These are phyloP conservation scores for Suhomyces bokatorum DNA, from an alignment of 1,139 yeast species.

Conservation along the genomic window DNA sequence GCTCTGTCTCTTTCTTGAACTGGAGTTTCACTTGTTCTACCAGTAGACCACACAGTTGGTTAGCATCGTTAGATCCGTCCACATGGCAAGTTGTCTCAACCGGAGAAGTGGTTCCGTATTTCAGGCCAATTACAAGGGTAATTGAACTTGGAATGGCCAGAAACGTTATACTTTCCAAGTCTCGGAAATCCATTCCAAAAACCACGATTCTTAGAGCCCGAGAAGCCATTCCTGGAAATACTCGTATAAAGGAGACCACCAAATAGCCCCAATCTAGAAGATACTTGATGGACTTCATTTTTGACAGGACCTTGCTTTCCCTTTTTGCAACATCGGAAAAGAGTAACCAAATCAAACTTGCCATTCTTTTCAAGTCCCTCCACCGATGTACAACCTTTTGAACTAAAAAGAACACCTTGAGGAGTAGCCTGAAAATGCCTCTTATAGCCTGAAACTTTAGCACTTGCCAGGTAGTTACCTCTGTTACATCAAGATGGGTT, in stretches of 20 bases:
- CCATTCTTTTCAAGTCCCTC: not conserved
- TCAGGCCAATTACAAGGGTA: slow-evolving; percentile 4
- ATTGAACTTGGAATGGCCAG: slow-evolving; percentile 4
- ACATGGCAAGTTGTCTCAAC: not conserved
- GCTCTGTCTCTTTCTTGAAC: not conserved
- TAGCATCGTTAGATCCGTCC: not conserved
- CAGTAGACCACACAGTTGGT: not conserved
- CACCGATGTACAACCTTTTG: not conserved
- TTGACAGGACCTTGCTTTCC: not conserved
- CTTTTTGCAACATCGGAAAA: not conserved
- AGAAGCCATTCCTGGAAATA: not conserved
- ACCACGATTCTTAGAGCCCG: not conserved
- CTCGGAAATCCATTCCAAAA: slow-evolving; percentile 1
- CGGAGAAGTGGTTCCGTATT: not conserved
- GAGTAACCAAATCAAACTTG: not conserved
- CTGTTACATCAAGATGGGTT: not conserved
- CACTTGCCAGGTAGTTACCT: not conserved
- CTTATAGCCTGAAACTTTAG: not conserved
- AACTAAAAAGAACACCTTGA: not conserved
- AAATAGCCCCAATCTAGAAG: not conserved
- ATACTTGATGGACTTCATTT: too few relatives aligned
- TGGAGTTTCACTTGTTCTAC: not conserved
- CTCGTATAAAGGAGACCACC: not conserved
- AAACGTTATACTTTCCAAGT: not conserved
- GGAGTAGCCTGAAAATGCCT: not conserved